Base-by-base conservation (phyloP, 176 grass and related monocot species). In the Microstegium vimineum region DNA sequence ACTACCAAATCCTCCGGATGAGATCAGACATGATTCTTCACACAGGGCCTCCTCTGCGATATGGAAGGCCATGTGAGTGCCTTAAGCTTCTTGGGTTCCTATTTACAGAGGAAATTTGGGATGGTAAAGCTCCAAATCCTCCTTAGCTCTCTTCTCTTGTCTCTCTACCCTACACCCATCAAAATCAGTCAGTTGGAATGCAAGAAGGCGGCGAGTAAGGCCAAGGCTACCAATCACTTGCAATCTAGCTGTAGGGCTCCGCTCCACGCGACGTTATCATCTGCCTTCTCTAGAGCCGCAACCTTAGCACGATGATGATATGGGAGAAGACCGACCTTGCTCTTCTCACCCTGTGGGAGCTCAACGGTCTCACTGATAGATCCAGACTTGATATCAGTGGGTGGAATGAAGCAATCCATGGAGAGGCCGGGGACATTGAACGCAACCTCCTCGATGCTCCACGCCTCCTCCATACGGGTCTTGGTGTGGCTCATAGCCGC, bases 401-500 rank as follows among this genome's bases (percentile, higher is more conserved):
- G 93, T 7, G 93, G 93, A 49, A 95, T 95, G 88, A 95, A 95
- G 67, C 93, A 95, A 75, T 95, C 93, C 62, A 90, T 87, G 79
- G 90, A 92, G 5, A 95, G 85, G 20, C 93, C 93, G 0, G 87
- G 82, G 6, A 95, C 93, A 67, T 95, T 90, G 87, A 95, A 95
- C 2, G 86, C 93, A 5, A 93, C 90, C 83, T 95, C 93, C 85
- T 95, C 93, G 22, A 95, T 95, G 57, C 85, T 85, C 93, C 93
- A 95, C 28, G 82, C 90, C 88, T 95, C 93, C 76, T 95, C 93
- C 93, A 95, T 95, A 45, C 83, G 82, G 49, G 93, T 95, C 77
- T 90, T 92, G 18, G 90, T 92, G 80, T 95, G 93, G 80, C 90
- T 90, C 93, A 95, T 88, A 3, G 93, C 88, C 4, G 73, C 78